Evolutionary conservation across 208 protist genomes (phyloP), one percentile per base, ranked within the genome.

Genomic region (Crithidia fasciculata): DNA sequence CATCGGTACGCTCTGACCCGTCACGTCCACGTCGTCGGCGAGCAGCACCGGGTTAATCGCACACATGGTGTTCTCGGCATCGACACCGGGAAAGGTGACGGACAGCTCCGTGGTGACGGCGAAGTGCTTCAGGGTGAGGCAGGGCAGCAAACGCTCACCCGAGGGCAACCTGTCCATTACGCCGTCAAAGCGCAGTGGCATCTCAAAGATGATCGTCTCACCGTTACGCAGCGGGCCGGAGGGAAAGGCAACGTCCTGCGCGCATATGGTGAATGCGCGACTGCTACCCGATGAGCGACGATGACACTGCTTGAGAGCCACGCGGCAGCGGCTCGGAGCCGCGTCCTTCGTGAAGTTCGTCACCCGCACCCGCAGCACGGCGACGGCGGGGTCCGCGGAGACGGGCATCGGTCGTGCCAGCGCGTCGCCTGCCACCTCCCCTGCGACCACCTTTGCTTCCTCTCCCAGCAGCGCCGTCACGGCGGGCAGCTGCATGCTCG

Each of bases 301-400:
- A n/a, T n/a, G n/a, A n/a, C n/a, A n/a, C n/a, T 58, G 37, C 10
- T 6, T 13, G 28, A 69, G 47, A 28, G 13, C 8, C 4, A 69
- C 15, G 13, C 8, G 7, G 16, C 63, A 69, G 10, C 50, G 39
- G 3, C 18, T 5, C 3, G 10, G 45, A 37, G 37, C 13, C 39
- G 56, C 58, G 36, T 58, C 39, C 63, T 58, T 69, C 15, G 50
- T 47, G 19, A 15, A 44, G 63, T 58, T 69, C 4, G 63, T 58
- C 45, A 69, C 36, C 8, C 63, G 50, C 19, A 58, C 3, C 39
- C 47, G 36, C 7, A 62, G 4, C 2, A 36, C 16, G 13, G 8
- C 55, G 41, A 5, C 4, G 66, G 5, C 39, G 16, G 49, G 12
- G 9, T 40, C 54, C 54, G 39, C 15, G 19, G 52, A 15, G 15